phyloP scores from a whole-genome alignment of 805 yeast genomes.

The Kurtzmaniella cleridarum region DNA sequence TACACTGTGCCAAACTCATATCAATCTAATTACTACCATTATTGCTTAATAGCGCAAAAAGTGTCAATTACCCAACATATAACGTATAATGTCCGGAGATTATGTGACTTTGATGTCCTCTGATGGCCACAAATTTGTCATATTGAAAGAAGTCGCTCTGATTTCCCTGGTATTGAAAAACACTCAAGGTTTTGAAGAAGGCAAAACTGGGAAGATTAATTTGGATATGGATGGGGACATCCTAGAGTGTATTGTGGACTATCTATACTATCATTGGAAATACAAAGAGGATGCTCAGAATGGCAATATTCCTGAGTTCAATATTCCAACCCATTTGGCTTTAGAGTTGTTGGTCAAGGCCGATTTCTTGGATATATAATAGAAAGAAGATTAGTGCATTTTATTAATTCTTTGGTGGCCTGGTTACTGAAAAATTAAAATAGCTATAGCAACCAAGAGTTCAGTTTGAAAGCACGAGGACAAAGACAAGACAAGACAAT shows the following conservation, averaged over 20 bases:
- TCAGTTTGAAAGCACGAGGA: too few relatives aligned
- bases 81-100: slow-evolving; percentile 3
- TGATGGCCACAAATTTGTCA: slow-evolving; percentile 59
- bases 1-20: too few relatives aligned
- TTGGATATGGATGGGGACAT: slow-evolving; percentile 65
- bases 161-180: slow-evolving; percentile 56
- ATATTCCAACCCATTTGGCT: slow-evolving; percentile 91
- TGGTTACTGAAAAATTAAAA: too few relatives aligned
- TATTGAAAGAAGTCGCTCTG: slow-evolving; percentile 70
- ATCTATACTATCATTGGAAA: slow-evolving; percentile 68
- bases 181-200: slow-evolving; percentile 53
- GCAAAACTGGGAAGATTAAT: slow-evolving; percentile 51
- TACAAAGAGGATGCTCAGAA: slow-evolving; percentile 49
- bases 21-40: too few relatives aligned
- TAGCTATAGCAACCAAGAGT: too few relatives aligned
- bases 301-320: slow-evolving; percentile 75
- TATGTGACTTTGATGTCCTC: slow-evolving; percentile 67
- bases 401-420: too few relatives aligned
- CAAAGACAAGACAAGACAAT: too few relatives aligned
- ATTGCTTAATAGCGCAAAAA: too few relatives aligned
- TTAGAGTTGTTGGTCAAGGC: slow-evolving; percentile 89
- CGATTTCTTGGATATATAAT: slow-evolving; percentile 68
- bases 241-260: slow-evolving; percentile 78
- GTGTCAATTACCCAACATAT: too few relatives aligned
- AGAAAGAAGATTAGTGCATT: too few relatives aligned